phyloP scores from a whole-genome alignment of 345 rosid genomes.

The Excoecaria agallocha region DNA sequence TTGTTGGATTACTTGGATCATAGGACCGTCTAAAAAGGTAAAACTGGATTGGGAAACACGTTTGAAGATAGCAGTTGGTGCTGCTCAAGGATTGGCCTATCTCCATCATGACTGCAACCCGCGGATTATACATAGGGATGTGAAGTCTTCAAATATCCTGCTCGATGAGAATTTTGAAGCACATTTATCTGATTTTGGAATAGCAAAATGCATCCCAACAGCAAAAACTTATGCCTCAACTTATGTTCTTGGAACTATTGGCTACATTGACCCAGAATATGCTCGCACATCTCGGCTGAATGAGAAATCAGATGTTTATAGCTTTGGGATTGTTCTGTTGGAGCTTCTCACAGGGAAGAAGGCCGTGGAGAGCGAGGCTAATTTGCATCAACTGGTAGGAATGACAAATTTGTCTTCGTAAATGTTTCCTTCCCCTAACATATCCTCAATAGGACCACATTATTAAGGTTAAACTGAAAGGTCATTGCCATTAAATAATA shows the following conservation, averaged over 20 bases:
- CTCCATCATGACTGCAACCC: constrained; percentile 98
- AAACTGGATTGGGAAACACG: constrained; percentile 96
- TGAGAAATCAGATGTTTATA: constrained; percentile 91
- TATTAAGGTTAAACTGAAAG: no score
- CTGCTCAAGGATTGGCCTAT: constrained; percentile 93
- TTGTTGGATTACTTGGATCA: neutral
- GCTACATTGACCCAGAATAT: constrained; percentile 97
- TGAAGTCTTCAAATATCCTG: constrained; percentile 89
- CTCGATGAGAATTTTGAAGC: constrained; percentile 84
- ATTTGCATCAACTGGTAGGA: constrained; percentile 86
- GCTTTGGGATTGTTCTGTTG: constrained; percentile 91
- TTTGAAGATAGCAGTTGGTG: constrained; percentile 80
- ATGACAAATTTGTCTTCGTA: neutral
- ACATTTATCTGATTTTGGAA: constrained; percentile 86
- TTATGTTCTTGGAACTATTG: constrained; percentile 83
- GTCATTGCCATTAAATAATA: no score
- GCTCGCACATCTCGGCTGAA: constrained; percentile 79
- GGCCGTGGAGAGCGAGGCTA: constrained; percentile 87
- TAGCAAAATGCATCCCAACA: constrained; percentile 77
- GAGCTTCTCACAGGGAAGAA: constrained; percentile 96
- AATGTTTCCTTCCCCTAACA: neutral
- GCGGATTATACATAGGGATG: constrained; percentile 82
- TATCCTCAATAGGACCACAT: no score
- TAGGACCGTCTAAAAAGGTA: constrained; percentile 76
- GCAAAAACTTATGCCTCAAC: constrained; percentile 79